Conservation (phyloP, 164 flowering plant genomes). For the Vitis rupestris region DNA sequence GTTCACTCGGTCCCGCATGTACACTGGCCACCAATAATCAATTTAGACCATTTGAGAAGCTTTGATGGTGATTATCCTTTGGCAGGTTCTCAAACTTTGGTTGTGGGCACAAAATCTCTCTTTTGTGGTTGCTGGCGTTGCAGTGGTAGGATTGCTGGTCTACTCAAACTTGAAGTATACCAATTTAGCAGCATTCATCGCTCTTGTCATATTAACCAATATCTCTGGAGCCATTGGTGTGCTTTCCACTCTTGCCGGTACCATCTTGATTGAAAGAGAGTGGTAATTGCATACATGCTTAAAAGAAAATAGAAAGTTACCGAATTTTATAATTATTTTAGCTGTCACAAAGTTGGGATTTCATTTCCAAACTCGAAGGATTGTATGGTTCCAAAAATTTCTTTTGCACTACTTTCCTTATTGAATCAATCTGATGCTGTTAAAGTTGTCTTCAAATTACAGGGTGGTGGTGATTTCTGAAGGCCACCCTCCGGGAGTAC, state of each 20-base stretch:
- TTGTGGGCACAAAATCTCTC: conserved; percentile 69
- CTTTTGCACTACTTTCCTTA: too few relatives aligned
- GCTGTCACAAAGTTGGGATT: too few relatives aligned
- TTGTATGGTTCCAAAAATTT: too few relatives aligned
- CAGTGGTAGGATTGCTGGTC: conserved; percentile 56
- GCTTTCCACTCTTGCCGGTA: conserved; percentile 86
- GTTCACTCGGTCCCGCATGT: too few relatives aligned
- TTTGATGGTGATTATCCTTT: too few relatives aligned
- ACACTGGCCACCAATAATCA: too few relatives aligned
- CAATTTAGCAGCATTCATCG: conserved; percentile 40
- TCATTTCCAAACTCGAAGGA: too few relatives aligned
- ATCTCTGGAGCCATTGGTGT: conserved; percentile 78
- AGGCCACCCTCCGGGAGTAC: conserved; percentile 49
- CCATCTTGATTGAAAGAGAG: conserved; percentile 87
- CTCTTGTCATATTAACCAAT: conserved; percentile 56
- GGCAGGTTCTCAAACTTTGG: conserved; percentile 82
- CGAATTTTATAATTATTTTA: too few relatives aligned
- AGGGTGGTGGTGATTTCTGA: conserved; percentile 91
- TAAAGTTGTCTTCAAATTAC: conserved; percentile 12
- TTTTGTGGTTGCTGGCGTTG: conserved; percentile 68
- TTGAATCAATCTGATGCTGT: too few relatives aligned
- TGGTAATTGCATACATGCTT: conserved; percentile 40
- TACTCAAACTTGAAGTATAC: conserved; percentile 38
- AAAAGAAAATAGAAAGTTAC: too few relatives aligned
- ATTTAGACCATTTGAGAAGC: background rate